Percentiles rank a stretch among this genome's conserved stretches.
These are phyloP conservation scores for Furcasterigmium furcatum DNA, from an alignment of 2,329 filamentous ascomycete genomes.

Conservation along the genomic window DNA sequence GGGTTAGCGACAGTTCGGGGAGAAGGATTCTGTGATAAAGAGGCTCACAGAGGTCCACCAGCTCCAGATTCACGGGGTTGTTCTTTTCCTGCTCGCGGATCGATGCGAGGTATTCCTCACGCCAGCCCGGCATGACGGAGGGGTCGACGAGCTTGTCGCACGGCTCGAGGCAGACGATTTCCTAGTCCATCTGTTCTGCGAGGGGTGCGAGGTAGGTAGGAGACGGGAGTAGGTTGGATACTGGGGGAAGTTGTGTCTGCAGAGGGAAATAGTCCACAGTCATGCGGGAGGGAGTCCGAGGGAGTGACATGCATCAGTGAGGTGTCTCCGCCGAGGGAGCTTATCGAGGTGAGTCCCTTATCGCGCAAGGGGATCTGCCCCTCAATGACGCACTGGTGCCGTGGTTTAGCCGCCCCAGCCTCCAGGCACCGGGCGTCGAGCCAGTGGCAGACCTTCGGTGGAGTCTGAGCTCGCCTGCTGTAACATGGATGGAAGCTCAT, in stretches of 20 bases:
- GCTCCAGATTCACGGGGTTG: conserved; percentile 54
- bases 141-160: background rate
- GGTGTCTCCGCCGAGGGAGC: too few species aligned
- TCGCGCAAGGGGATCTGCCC: background rate
- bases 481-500: conserved; percentile 3
- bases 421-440: background rate
- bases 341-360: too few species aligned
- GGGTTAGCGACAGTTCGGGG: background rate
- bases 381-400: conserved; percentile 10
- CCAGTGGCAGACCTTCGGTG: background rate
- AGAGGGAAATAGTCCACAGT: too few species aligned
- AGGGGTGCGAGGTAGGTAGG: background rate
- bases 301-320: too few species aligned
- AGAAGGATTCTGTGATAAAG: conserved; percentile 1
- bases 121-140: conserved; percentile 62
- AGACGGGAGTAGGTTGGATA: background rate
- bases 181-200: conserved; percentile 3
- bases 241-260: too few species aligned
- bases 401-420: conserved; percentile 9
- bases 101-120: conserved; percentile 74
- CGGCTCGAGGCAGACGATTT: conserved; percentile 1
- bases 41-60: conserved; percentile 75
- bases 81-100: conserved; percentile 72
- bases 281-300: too few species aligned
- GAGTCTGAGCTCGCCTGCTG: background rate